phyloP scores from a whole-genome alignment of 805 yeast species.

The Yamadazyma sp. region DNA sequence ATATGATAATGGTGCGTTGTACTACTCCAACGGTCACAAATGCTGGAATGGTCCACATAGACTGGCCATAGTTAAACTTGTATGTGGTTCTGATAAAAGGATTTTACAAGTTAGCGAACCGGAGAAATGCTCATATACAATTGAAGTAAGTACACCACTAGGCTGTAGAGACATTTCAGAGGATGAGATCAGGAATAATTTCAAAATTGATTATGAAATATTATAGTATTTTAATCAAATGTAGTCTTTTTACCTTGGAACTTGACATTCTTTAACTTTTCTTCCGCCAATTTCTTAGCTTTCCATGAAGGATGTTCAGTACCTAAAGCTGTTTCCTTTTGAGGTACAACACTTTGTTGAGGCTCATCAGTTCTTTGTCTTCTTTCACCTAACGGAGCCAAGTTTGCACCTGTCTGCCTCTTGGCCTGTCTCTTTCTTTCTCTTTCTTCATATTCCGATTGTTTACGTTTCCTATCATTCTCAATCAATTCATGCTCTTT shows the following conservation, averaged over 20 bases:
- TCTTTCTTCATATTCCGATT: constrained; percentile 69
- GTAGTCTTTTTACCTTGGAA: constrained; percentile 83
- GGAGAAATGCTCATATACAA: constrained; percentile 77
- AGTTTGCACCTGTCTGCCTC: constrained; percentile 39
- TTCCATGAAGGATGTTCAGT: constrained; percentile 95
- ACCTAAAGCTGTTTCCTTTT: constrained; percentile 3
- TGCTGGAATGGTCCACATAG: constrained; percentile 97
- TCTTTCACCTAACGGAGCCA: constrained; percentile 38
- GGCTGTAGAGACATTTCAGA: constrained; percentile 38
- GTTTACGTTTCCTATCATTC: constrained; percentile 58
- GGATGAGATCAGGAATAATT: constrained; percentile 22
- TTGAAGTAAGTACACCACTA: constrained; percentile 47
- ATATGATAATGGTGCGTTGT: constrained; percentile 24
- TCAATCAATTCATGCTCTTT: constrained; percentile 55
- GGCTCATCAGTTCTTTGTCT: constrained; percentile 9
- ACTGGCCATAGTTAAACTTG: constrained; percentile 58
- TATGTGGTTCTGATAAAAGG: constrained; percentile 61
- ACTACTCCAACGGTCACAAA: constrained; percentile 61
- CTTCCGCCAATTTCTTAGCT: constrained; percentile 77
- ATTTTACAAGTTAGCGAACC: constrained; percentile 78
- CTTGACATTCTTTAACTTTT: constrained; percentile 57
- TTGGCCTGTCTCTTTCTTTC: constrained; percentile 61
- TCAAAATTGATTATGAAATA: constrained; percentile 23
- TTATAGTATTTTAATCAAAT: constrained; percentile 47
- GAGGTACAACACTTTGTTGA: not conserved